phyloP scores from a whole-genome alignment of 2,329 filamentous ascomycete species.

The Aspergillus fijiensis region DNA sequence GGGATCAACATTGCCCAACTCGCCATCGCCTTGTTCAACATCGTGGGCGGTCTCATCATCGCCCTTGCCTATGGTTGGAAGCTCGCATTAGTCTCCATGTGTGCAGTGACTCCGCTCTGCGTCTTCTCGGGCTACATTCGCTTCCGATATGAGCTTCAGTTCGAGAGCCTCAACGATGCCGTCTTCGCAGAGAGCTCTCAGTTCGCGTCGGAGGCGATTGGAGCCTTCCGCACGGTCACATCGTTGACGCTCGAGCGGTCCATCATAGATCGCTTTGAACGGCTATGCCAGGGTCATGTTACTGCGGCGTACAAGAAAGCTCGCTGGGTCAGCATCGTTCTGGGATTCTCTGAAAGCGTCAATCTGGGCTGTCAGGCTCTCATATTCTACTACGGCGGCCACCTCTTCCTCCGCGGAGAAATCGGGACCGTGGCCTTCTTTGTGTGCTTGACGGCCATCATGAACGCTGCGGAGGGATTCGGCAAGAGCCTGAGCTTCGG shows the following conservation, averaged over 20 bases:
- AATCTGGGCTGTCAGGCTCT: constrained; percentile 63
- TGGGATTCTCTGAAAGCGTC: constrained; percentile 67
- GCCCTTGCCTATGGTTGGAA: constrained; percentile 75
- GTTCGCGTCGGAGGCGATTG: constrained; percentile 71
- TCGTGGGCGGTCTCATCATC: constrained; percentile 64
- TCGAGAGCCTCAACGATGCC: constrained; percentile 65
- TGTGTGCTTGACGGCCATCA: no score
- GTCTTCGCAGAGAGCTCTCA: constrained; percentile 72
- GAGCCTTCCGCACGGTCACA: constrained; percentile 70
- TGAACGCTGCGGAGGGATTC: no score
- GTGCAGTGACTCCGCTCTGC: constrained; percentile 53
- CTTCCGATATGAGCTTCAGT: constrained; percentile 64
- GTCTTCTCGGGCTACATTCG: constrained; percentile 51
- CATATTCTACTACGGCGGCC: constrained; percentile 52
- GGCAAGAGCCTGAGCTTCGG: no score
- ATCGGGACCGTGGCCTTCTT: no score
- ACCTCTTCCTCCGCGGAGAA: background rate
- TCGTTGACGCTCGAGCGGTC: constrained; percentile 67
- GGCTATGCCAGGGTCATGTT: constrained; percentile 51
- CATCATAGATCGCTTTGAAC: constrained; percentile 63
- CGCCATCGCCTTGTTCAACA: constrained; percentile 63
- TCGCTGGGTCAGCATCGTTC: constrained; percentile 61
- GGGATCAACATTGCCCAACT: constrained; percentile 49
- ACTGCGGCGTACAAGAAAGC: constrained; percentile 45
- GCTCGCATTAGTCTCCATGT: constrained; percentile 63